Evolutionary conservation across 495 filamentous ascomycete species (phyloP), one percentile per base, ranked within the genome.

Genomic region (Tetracladium marchalianum): DNA sequence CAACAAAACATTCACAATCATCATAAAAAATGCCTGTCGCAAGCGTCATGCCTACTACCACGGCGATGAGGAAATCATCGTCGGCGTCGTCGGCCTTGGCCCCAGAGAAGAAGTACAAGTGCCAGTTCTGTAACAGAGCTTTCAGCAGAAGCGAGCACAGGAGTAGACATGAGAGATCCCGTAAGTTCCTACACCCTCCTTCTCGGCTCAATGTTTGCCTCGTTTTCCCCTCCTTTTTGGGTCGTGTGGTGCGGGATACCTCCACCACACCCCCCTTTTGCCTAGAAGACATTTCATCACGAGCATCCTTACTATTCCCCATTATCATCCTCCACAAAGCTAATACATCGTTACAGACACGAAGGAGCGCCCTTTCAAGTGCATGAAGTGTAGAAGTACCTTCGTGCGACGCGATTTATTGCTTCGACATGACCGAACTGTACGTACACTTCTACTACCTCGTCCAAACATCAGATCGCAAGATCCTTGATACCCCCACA

Each of bases 341-440:
- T 45, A 45, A 45, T 47, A 46, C 43, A 8, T 17, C 38, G 0
- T 31, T 31, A 55, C 68, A 95, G 90, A 96, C 67, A 98, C 92
- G 42, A 98, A 98, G 71, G 92, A 98, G 66, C 85, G 92, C 48
- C 92, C 92, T 31, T 98, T 98, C 76, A 96, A 96, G 62, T 98
- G 92, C 69, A 70, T 82, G 61, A 98, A 98, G 71, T 98, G 92
- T 69, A 78, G 90, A 57, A 97, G 92, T 73, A 98, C 92, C 47
- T 98, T 98, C 58, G 92, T 98, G 53, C 85, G 92, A 63, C 85
- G 92, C 67, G 92, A 98, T 67, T 76, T 98, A 18, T 78, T 98
- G 32, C 78, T 98, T 51, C 87, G 92, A 64, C 92, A 98, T 70
- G 92, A 98, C 63, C 87, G 92, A 55, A 98, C 92, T 46, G 92